Base-by-base conservation (phyloP, 306 rosid species). In the Inga laurina region DNA sequence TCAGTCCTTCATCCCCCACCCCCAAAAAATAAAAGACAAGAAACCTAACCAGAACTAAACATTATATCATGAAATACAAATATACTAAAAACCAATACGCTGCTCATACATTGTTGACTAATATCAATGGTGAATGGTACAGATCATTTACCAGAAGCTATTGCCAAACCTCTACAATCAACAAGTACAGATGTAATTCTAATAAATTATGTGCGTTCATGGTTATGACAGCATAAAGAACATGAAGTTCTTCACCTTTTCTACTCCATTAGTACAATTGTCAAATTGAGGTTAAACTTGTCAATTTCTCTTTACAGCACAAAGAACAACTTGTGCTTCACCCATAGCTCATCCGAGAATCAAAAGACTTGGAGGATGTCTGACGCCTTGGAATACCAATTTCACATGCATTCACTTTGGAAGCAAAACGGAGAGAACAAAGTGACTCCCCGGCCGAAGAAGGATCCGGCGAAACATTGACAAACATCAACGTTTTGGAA, bases 401-500 rank as follows among this genome's bases (percentile, higher is more conserved):
- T 27, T 62, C 68, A 62, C 68, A 62, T 12, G 68, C 19, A 62
- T 24, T 27, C 34, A 62, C 68, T 62, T 27, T 62, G 37, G 68
- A 24, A 62, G 68, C 68, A 12, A 62, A 62, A 62, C 68, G 37
- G 8, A 62, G 68, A 62, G 68, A 59, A 59, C 66, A 59, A 59
- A 59, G 66, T 16, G 66, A 59, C 66, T 59, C 66, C 66, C 66
- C 66, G 1, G 66, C 16, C 6, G 66, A 59, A n/a, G 66, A 62
- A 62, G 68, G 68, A 27, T 62, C 37, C 3, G 37, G 68, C 37
- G 68, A 62, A 11, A 24, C 68, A 24, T 62, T 62, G 19, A 62
- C 68, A 62, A 62, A 62, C 68, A 62, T 62, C 68, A 62, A 62
- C 68, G 68, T 62, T 62, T 59, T 59, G 66, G 66, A 59, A 22